Evolutionary conservation across 1,284 basidiomycete species (phyloP), one percentile per base, ranked within the genome.

Genomic region (Coriolopsis trogii): DNA sequence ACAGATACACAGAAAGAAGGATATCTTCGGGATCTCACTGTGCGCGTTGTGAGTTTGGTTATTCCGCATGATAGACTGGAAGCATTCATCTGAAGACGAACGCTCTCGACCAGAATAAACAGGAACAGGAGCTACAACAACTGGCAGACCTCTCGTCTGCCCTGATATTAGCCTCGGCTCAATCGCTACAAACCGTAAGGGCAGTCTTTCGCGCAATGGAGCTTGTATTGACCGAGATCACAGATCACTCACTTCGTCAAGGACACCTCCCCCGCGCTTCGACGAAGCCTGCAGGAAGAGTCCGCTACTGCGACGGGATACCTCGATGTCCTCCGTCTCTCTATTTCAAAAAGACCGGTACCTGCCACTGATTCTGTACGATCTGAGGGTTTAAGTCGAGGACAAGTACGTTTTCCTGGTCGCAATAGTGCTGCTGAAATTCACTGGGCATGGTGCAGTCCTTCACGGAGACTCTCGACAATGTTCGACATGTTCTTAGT

Each of bases 41-140:
- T 16, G 21, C 46, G 53, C 5, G 30, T 55, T 26, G 56, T 58
- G 10, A 34, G 46, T 43, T 2, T 13, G 9, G 13, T 43, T 4
- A 6, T 6, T 15, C 15, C 10, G 8, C 29, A 20, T 31, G 1
- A 30, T n/a, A 5, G n/a, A n/a, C n/a, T 3, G 4, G 2, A 20
- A 6, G 7, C 18, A 18, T 13, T 10, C 20, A 3, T 20, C 10
- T 15, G 20, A 4, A 7, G 21, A 12, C 29, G 20, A 31, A n/a
- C n/a, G n/a, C n/a, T n/a, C 30, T 23, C 15, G n/a, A 21, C 9
- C 23, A 62, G 60, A 26, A 18, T 7, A 41, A 47, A 24, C 56
- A 59, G 36, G 62, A 63, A 40, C 4, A 5, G 8, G 37, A 44
- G 12, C 33, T 63, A 6, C 62, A 63, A 39, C 31, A 26, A 13